A percentile compares a stretch with the other conserved stretches of the same genome.
These are phyloP conservation scores for Apiotrichum siamense DNA, from an alignment of 1,284 basidiomycete species.

Conservation along the genomic window DNA sequence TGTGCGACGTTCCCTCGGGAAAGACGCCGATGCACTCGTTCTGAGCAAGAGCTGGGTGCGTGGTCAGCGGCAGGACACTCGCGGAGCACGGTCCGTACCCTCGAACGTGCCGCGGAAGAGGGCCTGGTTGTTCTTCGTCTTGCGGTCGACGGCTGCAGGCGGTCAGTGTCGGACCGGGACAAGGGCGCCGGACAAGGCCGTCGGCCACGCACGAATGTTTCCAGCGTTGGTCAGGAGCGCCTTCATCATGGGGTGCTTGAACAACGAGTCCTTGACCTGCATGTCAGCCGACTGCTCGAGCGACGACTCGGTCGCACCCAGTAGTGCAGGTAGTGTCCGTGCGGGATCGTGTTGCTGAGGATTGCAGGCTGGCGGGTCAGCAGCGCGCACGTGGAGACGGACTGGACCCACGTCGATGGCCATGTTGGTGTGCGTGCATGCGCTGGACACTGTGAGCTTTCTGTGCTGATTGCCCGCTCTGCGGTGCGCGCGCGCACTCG, in stretches of 20 bases:
- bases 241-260: conserved; percentile 65
- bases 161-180: conserved; percentile 4
- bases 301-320: conserved; percentile 62
- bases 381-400: background rate
- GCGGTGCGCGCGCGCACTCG: too few species aligned
- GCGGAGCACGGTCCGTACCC: conserved; percentile 22
- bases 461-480: too few species aligned
- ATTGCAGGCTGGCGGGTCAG: conserved; percentile 34
- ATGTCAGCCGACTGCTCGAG: background rate
- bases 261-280: conserved; percentile 56
- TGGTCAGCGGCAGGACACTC: background rate
- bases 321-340: conserved; percentile 62
- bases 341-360: conserved; percentile 42
- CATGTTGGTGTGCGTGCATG: conserved; percentile 87
- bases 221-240: conserved; percentile 80
- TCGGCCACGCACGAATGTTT: conserved; percentile 58
- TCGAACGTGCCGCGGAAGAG: conserved; percentile 89
- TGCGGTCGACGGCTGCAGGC: conserved; percentile 72
- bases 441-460: conserved; percentile 50
- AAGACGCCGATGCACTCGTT: conserved; percentile 84
- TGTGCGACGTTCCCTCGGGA: conserved; percentile 72
- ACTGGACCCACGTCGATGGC: conserved; percentile 83
- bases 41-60: conserved; percentile 60
- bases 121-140: conserved; percentile 78
- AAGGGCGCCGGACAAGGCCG: too few species aligned